Base-by-base conservation (phyloP, 1,284 basidiomycete species). In the Coniferiporia sulphurascens region DNA sequence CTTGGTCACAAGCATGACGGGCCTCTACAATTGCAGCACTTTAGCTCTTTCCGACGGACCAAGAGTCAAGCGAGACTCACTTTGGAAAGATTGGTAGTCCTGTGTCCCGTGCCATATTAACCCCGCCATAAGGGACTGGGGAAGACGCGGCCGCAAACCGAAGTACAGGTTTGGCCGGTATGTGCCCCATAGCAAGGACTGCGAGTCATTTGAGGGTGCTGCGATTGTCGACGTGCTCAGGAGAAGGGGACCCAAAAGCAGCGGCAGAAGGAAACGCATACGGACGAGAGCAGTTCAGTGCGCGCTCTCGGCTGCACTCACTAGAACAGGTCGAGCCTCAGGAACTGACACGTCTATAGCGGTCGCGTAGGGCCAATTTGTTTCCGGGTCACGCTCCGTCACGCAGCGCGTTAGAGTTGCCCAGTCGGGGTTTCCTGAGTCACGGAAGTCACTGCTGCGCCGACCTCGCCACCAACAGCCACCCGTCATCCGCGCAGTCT, bases 111-210 rank as follows among this genome's bases (percentile, higher is more conserved):
- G 91, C 94, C 95, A 98, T 72, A 95, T 84, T 45, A 98, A 81
- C 41, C 95, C 95, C 2, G 90, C 91, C 85, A 95, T 83, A 32
- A 97, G 79, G 12, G 92, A 93, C 65, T 93, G 84, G 1, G 95
- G 91, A 61, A 92, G 74, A 48, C 87, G 82, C 19, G 95, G 91
- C 49, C 92, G 79, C 55, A 98, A 75, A 34, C 95, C 95, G 73
- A 98, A 96, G 76, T 97, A 98, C 34, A 97, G 80, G 68, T 93
- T 92, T 0, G 95, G 93, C 44, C 95, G 79, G 71, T 95, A 97
- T 0, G 90, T 79, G 2, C 93, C 93, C 95, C 95, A 97, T 65
- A 93, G 72, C n/a, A 93, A 73, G 7, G 87, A 84, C 61, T 85
- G 79, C 52, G 87, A 82, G 34, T 68, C 72, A 65, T 81, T 78